These are phyloP conservation scores for Mycena kentingensis DNA, from an alignment of 768 basidiomycete species.

Conservation along the genomic window DNA sequence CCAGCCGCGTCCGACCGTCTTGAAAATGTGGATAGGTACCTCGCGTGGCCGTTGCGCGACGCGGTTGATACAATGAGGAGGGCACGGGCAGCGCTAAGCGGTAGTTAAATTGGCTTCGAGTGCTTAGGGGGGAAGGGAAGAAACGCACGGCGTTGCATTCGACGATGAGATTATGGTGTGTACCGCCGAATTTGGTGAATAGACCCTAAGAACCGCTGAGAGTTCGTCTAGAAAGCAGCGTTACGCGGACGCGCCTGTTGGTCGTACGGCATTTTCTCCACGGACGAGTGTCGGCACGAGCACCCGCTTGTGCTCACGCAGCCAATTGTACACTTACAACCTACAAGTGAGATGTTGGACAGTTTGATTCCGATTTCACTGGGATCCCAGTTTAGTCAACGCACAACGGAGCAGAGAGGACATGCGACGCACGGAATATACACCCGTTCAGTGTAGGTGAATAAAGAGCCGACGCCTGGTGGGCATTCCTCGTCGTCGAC, in stretches of 20 bases:
- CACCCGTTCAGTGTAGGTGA: conserved; percentile 13
- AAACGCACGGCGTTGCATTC: conserved; percentile 16
- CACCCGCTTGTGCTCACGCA: too few species aligned
- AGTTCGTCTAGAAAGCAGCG: background rate
- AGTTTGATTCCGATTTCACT: background rate
- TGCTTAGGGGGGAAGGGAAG: background rate
- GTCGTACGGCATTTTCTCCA: too few species aligned
- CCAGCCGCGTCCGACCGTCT: conserved; percentile 46
- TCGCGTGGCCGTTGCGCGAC: conserved; percentile 46
- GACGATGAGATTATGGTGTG: conserved; percentile 9
- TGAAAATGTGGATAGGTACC: conserved; percentile 48
- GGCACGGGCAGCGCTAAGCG: conserved; percentile 27
- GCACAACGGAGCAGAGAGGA: background rate
- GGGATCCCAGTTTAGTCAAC: too few species aligned
- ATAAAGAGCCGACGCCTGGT: conserved; percentile 12
- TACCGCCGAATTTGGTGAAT: conserved; percentile 14
- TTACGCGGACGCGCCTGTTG: background rate
- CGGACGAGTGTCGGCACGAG: too few species aligned
- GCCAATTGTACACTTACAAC: background rate
- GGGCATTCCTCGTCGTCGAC: conserved; percentile 19
- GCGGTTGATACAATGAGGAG: conserved; percentile 40
- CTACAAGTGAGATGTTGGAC: too few species aligned
- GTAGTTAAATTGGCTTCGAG: background rate
- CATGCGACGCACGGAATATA: conserved; percentile 9
- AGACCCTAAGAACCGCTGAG: conserved; percentile 7